Conservation (phyloP, 164 flowering plant species). For the Sedum album region DNA sequence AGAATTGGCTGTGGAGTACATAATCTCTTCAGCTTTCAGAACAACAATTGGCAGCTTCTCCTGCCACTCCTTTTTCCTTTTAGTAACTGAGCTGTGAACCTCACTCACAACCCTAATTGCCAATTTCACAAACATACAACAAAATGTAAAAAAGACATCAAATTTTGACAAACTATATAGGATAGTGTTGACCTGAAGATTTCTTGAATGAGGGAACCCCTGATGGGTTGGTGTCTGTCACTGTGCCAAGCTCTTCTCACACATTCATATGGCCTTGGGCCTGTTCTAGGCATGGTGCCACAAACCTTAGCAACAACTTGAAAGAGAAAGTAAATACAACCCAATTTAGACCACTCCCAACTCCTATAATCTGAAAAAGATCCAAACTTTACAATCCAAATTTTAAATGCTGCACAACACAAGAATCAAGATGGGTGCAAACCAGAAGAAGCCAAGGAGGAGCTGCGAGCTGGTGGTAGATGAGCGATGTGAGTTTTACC, state of each 20-base stretch:
- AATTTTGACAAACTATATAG: background rate
- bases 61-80: constrained; percentile 91
- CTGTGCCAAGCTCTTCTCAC: constrained; percentile 95
- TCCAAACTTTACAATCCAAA: constrained; percentile 1
- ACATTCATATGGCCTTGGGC: constrained; percentile 92
- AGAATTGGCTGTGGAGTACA: constrained; percentile 95
- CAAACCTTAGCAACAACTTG: background rate
- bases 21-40: constrained; percentile 83
- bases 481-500: background rate
- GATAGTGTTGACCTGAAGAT: constrained; percentile 60
- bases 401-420: constrained; percentile 1
- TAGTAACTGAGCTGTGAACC: constrained; percentile 57
- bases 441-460: constrained; percentile 5
- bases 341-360: background rate
- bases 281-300: constrained; percentile 72
- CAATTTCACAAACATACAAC: background rate
- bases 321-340: background rate
- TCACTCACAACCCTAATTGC: constrained; percentile 56
- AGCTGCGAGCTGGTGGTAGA: background rate
- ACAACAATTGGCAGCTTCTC: constrained; percentile 90
- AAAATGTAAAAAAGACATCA: background rate
- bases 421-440: background rate
- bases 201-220: constrained; percentile 87
- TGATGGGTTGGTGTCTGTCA: constrained; percentile 85
- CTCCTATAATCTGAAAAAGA: background rate